These are phyloP conservation scores for Aspergillus nanangensis DNA, from an alignment of 495 filamentous ascomycete species.

Conservation along the genomic window DNA sequence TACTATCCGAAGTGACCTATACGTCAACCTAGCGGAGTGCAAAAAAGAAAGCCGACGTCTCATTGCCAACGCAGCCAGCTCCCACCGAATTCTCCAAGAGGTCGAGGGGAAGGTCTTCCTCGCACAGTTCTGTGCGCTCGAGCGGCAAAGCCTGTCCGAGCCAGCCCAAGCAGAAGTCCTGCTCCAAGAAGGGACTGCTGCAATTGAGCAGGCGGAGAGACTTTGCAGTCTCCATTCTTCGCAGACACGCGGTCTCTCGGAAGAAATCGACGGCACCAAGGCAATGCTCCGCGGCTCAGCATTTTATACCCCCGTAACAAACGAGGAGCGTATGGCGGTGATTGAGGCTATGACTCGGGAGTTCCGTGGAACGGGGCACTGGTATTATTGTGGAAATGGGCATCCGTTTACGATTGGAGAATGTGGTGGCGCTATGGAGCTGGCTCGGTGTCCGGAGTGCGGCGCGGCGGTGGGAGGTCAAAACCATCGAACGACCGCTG, in stretches of 20 bases:
- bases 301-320: constrained; percentile 43
- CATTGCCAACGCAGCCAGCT: constrained; percentile 10
- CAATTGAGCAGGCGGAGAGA: constrained; percentile 21
- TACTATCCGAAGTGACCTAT: too few species aligned
- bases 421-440: constrained; percentile 67
- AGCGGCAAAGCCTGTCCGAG: constrained; percentile 15
- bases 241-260: constrained; percentile 5
- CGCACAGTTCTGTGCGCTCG: constrained; percentile 29
- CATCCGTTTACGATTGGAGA: constrained; percentile 72
- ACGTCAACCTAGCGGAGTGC: constrained; percentile 34
- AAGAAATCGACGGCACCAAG: constrained; percentile 12
- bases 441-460: neutral
- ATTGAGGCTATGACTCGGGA: constrained; percentile 47
- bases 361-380: constrained; percentile 56
- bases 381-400: constrained; percentile 64
- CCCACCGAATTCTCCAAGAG: constrained; percentile 15
- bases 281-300: constrained; percentile 14
- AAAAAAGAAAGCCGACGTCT: constrained; percentile 23
- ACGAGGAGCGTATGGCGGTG: constrained; percentile 41
- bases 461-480: constrained; percentile 2
- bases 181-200: constrained; percentile 19
- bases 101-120: constrained; percentile 34
- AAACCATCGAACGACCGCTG: constrained; percentile 4
- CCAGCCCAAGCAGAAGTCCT: constrained; percentile 9
- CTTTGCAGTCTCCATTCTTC: constrained; percentile 3